Evolutionary conservation across 495 filamentous ascomycete species (phyloP), one percentile per base, ranked within the genome.

Genomic region (Trichoderma erinaceum): DNA sequence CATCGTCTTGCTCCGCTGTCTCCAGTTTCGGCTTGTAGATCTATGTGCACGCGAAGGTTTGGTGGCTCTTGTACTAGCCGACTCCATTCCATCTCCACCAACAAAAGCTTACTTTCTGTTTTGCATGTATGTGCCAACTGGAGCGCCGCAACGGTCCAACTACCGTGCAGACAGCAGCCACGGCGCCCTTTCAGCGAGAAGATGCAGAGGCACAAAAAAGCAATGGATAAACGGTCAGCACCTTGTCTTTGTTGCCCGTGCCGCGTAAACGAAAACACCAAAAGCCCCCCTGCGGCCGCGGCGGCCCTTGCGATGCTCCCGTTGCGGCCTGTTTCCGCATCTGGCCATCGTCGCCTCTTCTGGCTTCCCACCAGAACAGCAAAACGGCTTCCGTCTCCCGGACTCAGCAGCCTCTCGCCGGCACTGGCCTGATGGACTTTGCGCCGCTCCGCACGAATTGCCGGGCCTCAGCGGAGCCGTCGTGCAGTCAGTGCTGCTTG

Each of bases 91-190:
- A 48, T 15, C 56, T 61, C 56, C 56, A 61, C 56, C 56, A 61
- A 61, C 25, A 61, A 4, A 18, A 61, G 56, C 56, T 61, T 61
- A 61, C 27, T 38, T 38, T 10, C 8, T 38, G 35, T 29, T 29
- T 29, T 29, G 29, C 29, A 11, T 52, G 48, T 52, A 7, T 16
- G 48, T 7, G 18, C 21, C 18, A 52, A 11, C 18, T 21, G 48
- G 25, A 52, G 56, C 56, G 18, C 56, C 52, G 15, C 25, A 61
- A 61, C 52, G 52, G 52, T 18, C 46, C 48, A 61, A 61, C 56
- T 25, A 61, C 56, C 56, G 27, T 23, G 11, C 25, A 61, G 25
- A 23, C 23, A 18, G 23, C 56, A 61, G 56, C 56, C 56, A 61
- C 56, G 56, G n/a, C n/a, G 16, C 16, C 15, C 1, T 11, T 13